These are phyloP conservation scores for Kazachstania taianensis DNA, from an alignment of 805 yeast genomes.

Conservation along the genomic window DNA sequence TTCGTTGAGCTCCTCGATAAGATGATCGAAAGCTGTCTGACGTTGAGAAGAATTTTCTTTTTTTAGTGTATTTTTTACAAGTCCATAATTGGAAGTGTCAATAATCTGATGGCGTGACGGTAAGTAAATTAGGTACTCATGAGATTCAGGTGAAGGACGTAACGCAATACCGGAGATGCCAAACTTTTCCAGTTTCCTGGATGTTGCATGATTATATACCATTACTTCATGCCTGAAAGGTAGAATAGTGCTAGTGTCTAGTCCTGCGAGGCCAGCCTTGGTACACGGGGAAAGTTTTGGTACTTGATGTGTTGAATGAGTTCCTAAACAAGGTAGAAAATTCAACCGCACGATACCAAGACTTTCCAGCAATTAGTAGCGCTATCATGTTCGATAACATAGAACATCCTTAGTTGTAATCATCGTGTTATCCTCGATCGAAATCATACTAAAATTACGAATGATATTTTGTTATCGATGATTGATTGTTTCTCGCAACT, in stretches of 20 bases:
- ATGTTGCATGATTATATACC: constrained; percentile 1
- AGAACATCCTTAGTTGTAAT: no score
- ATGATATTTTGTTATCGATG: no score
- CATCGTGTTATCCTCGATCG: no score
- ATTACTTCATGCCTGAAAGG: constrained; percentile 9
- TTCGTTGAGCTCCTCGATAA: no score
- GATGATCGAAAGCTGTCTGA: no score
- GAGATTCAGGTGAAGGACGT: constrained; percentile 5
- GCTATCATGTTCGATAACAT: no score
- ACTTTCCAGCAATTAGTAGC: no score
- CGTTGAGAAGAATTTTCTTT: no score
- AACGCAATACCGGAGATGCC: constrained; percentile 3
- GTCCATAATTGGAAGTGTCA: background rate
- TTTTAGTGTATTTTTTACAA: background rate
- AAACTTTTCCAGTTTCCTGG: background rate
- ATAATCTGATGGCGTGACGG: background rate
- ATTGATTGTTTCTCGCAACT: no score
- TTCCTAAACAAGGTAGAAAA: constrained; percentile 6
- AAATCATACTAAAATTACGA: no score
- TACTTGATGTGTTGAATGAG: background rate
- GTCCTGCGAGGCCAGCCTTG: constrained; percentile 5
- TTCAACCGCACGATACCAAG: constrained; percentile 9
- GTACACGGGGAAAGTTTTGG: background rate
- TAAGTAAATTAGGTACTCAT: constrained; percentile 5
- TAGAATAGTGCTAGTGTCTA: constrained; percentile 4